Evolutionary conservation across 305 asterid species (phyloP), one percentile per base, ranked within the genome.

Genomic region (Fraxinus velutina): DNA sequence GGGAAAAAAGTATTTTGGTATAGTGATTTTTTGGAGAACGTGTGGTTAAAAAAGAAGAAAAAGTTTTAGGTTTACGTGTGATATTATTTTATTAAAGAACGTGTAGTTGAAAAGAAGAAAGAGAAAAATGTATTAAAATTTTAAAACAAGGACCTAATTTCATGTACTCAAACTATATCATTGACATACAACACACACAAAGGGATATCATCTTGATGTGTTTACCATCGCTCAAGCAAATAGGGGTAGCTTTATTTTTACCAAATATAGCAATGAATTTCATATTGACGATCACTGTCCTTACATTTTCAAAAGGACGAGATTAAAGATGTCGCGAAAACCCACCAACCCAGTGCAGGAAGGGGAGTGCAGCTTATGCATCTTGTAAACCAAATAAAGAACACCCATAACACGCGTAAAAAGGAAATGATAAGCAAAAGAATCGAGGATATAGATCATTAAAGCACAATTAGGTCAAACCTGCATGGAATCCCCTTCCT

Each of bases 401-500:
- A 21, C 72, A 24, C 33, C 15, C 72, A 64, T 24, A 64, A 64
- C 33, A 62, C 2, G 33, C 7, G 2, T 64, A 64, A 64, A 64
- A 64, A 9, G 72, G n/a, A 64, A 64, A 21, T 64, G 72, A 64
- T 64, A 24, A 75, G 52, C 27, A 39, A 24, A 44, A 29, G 29
- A 33, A 19, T 22, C 17, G 1, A 27, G 47, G 24, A 55, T 73
- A 32, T 19, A 44, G 76, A 83, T 0, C 21, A 66, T 29, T 78
- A 82, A 66, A 73, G 77, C 33, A 50, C 29, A 24, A 52, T 52
- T 52, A 5, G 64, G 64, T 52, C 64, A 52, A 71, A 96, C 99
- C 97, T 96, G 98, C 96, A 90, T 90, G 77, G 95, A 85, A 30
- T 95, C 97, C 2, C 89, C 92, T 55, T 93, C 94, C 90, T 91